Percentiles rank a stretch among this genome's conserved stretches.
These are phyloP conservation scores for Tylopilus rubrobrunneus DNA, from an alignment of 768 basidiomycete species.

Conservation along the genomic window DNA sequence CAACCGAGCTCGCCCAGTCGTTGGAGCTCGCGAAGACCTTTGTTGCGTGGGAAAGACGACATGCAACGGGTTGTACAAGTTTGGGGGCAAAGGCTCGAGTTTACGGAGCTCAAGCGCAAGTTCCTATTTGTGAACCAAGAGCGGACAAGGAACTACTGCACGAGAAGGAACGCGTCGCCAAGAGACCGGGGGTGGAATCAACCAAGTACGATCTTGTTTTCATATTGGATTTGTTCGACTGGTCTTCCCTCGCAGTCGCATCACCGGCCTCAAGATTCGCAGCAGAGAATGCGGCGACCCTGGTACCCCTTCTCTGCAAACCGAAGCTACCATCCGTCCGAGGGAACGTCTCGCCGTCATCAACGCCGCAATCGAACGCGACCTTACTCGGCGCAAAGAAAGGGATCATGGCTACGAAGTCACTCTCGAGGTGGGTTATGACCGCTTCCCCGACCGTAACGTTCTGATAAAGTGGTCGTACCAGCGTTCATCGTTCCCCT, in stretches of 20 bases:
- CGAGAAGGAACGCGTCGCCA: conserved; percentile 65
- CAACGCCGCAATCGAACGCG: conserved; percentile 52
- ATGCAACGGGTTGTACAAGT: conserved; percentile 55
- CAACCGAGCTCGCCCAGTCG: conserved; percentile 70
- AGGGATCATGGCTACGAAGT: conserved; percentile 85
- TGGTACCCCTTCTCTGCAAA: conserved; percentile 35
- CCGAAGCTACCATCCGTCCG: conserved; percentile 55
- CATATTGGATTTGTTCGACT: too few species aligned
- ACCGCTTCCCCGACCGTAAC: not conserved
- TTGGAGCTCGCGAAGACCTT: conserved; percentile 70
- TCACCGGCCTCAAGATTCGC: conserved; percentile 51
- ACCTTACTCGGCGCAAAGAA: conserved; percentile 62
- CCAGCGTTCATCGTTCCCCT: conserved; percentile 56
- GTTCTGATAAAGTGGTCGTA: conserved; percentile 40
- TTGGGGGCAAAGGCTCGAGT: conserved; percentile 73
- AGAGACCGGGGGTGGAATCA: conserved; percentile 46
- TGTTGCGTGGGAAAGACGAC: conserved; percentile 59
- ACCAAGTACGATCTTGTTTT: too few species aligned
- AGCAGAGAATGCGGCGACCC: conserved; percentile 42
- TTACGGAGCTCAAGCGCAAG: conserved; percentile 79
- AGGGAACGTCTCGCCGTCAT: conserved; percentile 63
- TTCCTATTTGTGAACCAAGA: conserved; percentile 55
- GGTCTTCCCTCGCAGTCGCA: conserved; percentile 32
- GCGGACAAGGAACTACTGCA: conserved; percentile 69
- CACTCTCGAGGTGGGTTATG: conserved; percentile 61